These are phyloP conservation scores for Trametes cubensis DNA, from an alignment of 768 basidiomycete species.

Conservation along the genomic window DNA sequence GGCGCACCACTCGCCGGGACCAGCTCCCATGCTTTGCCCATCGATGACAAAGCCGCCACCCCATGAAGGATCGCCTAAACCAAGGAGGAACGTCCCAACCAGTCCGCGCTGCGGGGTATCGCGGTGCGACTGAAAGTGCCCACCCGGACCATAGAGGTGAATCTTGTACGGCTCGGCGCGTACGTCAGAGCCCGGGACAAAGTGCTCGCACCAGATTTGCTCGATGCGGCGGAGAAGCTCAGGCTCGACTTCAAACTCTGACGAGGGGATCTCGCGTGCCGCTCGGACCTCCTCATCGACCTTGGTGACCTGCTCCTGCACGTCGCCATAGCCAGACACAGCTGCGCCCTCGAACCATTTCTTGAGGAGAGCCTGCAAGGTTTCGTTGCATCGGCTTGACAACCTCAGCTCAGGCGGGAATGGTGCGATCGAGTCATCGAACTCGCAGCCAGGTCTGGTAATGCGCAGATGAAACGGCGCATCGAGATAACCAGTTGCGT, in stretches of 20 bases:
- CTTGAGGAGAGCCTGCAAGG: background rate
- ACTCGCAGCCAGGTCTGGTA: background rate
- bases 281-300: conserved; percentile 31
- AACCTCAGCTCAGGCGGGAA: too few relatives aligned
- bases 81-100: conserved; percentile 39
- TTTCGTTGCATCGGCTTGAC: too few relatives aligned
- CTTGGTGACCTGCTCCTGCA: conserved; percentile 28
- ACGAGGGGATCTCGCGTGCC: conserved; percentile 32
- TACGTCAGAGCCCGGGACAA: conserved; percentile 27
- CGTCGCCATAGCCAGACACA: conserved; percentile 34
- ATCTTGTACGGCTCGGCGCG: conserved; percentile 38
- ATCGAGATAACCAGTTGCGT: background rate
- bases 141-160: conserved; percentile 36
- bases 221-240: conserved; percentile 23
- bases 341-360: conserved; percentile 17
- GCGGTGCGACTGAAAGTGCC: conserved; percentile 32
- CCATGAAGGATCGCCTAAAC: conserved; percentile 31
- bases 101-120: conserved; percentile 35
- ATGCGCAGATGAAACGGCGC: background rate
- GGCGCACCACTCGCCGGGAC: conserved; percentile 30
- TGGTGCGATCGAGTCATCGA: background rate
- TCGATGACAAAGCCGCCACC: conserved; percentile 1
- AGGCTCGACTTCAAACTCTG: conserved; percentile 27
- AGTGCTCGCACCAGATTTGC: conserved; percentile 25
- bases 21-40: background rate